Evolutionary conservation across 176 grass and related monocot species (phyloP).

Genomic region (Carex parvula): DNA sequence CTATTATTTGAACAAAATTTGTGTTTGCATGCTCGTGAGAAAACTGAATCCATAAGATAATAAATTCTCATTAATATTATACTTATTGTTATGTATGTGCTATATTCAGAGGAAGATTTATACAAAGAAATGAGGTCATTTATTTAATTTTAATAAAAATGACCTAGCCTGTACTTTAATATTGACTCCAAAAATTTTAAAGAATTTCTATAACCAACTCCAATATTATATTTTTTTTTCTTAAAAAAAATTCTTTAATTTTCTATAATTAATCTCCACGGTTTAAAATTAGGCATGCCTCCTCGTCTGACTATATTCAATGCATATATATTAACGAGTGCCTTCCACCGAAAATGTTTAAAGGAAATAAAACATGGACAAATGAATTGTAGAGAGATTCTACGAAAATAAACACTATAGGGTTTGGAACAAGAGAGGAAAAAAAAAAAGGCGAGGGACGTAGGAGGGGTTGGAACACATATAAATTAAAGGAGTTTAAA

Average conservation of each 20-base stretch:
- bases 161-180: too few species aligned
- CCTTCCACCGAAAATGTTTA: not conserved
- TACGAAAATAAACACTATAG: not conserved
- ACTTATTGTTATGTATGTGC: not conserved
- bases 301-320: not conserved
- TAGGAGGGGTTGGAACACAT: not conserved
- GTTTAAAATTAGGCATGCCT: too few species aligned
- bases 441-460: not conserved
- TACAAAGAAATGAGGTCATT: too few species aligned
- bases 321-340: not conserved
- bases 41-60: not conserved
- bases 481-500: conserved; percentile 18
- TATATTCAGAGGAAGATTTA: not conserved
- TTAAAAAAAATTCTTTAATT: too few species aligned
- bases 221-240: too few species aligned
- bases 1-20: not conserved
- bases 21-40: not conserved
- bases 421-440: not conserved
- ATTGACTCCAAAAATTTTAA: too few species aligned
- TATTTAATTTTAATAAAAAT: too few species aligned
- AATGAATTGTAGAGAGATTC: not conserved
- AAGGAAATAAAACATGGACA: not conserved
- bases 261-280: too few species aligned
- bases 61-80: not conserved
- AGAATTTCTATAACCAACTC: too few species aligned